A percentile compares a stretch with the other conserved stretches of the same genome.
These are phyloP conservation scores for Solanum acaule DNA, from an alignment of 257 asterid genomes.

Conservation along the genomic window DNA sequence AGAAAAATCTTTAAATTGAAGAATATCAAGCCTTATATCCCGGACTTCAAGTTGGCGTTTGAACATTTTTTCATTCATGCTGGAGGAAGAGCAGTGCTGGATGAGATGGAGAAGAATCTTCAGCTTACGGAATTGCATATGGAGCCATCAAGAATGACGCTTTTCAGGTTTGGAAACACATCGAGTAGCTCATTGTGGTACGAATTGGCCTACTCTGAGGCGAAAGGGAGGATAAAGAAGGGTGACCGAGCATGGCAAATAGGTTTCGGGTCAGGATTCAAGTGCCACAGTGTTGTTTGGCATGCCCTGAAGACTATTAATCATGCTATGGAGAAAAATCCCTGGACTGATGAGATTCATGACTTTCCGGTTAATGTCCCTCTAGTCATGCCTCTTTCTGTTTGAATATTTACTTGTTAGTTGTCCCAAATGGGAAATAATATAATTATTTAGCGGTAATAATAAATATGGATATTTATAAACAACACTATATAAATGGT, in stretches of 20 bases:
- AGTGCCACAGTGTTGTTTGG: constrained; percentile 34
- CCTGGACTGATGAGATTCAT: constrained; percentile 26
- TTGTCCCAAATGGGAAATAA: background rate
- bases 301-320: constrained; percentile 18
- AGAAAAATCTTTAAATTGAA: constrained; percentile 12
- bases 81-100: constrained; percentile 24
- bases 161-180: constrained; percentile 28
- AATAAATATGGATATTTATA: too few species aligned
- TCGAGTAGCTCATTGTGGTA: constrained; percentile 36
- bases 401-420: background rate
- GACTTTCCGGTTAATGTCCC: constrained; percentile 28
- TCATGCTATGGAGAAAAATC: constrained; percentile 19
- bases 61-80: constrained; percentile 39
- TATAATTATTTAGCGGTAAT: too few species aligned
- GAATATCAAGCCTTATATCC: constrained; percentile 6
- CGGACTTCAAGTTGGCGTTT: constrained; percentile 30
- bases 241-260: constrained; percentile 32
- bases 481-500: too few species aligned
- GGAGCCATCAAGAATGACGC: constrained; percentile 43
- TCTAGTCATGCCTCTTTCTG: background rate
- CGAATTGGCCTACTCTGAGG: constrained; percentile 27
- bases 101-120: constrained; percentile 19
- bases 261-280: constrained; percentile 31
- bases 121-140: constrained; percentile 11
- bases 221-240: constrained; percentile 23